These are phyloP conservation scores for Tetrahymena elliotti DNA, from an alignment of 73 alveolate genomes.

Conservation along the genomic window DNA sequence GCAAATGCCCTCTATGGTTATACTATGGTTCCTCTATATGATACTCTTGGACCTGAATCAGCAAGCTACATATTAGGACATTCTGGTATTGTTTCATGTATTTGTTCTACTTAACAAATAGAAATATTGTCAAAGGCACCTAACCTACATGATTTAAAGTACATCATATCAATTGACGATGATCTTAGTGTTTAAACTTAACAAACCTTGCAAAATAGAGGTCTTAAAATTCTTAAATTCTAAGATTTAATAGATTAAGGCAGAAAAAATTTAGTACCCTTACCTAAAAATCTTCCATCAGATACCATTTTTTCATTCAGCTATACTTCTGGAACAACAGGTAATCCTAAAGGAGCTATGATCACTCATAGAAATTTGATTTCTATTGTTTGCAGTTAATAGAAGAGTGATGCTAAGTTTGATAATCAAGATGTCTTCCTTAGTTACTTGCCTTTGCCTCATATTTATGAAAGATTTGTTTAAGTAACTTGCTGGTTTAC, in stretches of 20 bases:
- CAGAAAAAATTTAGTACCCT: neutral
- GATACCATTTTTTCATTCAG: constrained; percentile 43
- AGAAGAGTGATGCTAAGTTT: constrained; percentile 42
- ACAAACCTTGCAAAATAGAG: constrained; percentile 6
- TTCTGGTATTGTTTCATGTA: constrained; percentile 53
- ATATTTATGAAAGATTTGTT: constrained; percentile 80
- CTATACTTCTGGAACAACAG: constrained; percentile 89
- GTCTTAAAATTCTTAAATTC: neutral
- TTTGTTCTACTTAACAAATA: constrained; percentile 46
- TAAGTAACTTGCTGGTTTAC: constrained; percentile 38
- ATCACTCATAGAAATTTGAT: constrained; percentile 60
- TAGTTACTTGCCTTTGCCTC: constrained; percentile 92
- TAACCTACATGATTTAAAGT: constrained; percentile 16
- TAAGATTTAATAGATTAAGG: constrained; percentile 16
- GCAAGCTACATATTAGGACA: constrained; percentile 60
- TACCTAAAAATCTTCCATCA: neutral
- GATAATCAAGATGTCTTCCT: constrained; percentile 69
- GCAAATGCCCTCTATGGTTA: constrained; percentile 38
- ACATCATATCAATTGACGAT: constrained; percentile 16
- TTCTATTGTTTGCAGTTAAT: constrained; percentile 41
- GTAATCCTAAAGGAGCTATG: constrained; percentile 95
- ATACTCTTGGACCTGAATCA: constrained; percentile 39
- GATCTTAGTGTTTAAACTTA: neutral
- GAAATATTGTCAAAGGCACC: constrained; percentile 43
- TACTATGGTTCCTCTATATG: constrained; percentile 65